A percentile compares a stretch with the other conserved stretches of the same genome.
phyloP scores from a whole-genome alignment of 2,329 filamentous ascomycete species.

The Metarhizium brunneum region DNA sequence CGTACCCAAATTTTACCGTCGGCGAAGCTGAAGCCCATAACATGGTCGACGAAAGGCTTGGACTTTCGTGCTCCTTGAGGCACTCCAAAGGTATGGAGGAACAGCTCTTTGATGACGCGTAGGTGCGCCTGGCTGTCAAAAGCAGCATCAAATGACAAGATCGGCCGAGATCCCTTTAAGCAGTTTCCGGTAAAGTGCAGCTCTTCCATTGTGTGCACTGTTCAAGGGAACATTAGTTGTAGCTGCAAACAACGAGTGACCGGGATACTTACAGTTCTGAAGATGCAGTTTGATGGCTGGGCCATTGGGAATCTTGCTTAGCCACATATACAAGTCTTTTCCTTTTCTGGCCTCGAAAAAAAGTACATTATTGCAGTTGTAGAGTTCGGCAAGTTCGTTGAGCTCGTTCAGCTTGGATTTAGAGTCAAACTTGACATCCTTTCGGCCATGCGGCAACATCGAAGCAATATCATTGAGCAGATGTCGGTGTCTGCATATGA shows the following conservation, averaged over 20 bases:
- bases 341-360: constrained; percentile 95
- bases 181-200: constrained; percentile 96
- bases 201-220: constrained; percentile 93
- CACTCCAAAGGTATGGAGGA: constrained; percentile 85
- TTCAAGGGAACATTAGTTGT: constrained; percentile 13
- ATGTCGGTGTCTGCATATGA: constrained; percentile 67
- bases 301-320: constrained; percentile 75
- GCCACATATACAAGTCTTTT: constrained; percentile 90
- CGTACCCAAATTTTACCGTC: constrained; percentile 95
- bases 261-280: constrained; percentile 53
- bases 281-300: constrained; percentile 60
- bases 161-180: constrained; percentile 81
- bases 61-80: constrained; percentile 79
- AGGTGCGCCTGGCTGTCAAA: constrained; percentile 80
- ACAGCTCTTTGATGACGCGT: constrained; percentile 77
- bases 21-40: constrained; percentile 83
- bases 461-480: constrained; percentile 80
- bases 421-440: constrained; percentile 94
- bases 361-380: constrained; percentile 89
- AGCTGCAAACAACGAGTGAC: background rate
- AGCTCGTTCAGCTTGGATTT: constrained; percentile 81
- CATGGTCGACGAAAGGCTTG: constrained; percentile 93
- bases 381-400: constrained; percentile 66
- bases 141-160: constrained; percentile 82
- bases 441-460: constrained; percentile 83